Conservation (phyloP, 257 asterid species). For the Nicotiana noctiflora region DNA sequence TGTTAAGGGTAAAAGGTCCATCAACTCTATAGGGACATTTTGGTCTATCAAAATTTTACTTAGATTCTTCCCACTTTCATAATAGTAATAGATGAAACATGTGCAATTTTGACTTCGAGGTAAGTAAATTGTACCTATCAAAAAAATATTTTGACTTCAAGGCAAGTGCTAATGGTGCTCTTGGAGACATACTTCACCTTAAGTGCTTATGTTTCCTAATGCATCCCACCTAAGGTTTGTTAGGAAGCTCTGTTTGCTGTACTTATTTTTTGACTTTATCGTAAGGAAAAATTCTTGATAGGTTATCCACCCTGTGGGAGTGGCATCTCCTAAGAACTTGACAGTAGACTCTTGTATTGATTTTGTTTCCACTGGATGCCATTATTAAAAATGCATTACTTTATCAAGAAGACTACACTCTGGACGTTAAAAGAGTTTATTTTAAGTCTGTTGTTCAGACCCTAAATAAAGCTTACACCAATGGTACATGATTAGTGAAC, state of each 20-base stretch:
- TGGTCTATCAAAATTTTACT: no score
- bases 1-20: no score
- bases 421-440: neutral
- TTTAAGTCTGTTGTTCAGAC: neutral
- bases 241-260: neutral
- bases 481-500: neutral
- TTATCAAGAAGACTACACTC: neutral
- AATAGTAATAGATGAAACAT: neutral
- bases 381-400: neutral
- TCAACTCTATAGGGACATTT: no score
- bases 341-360: neutral
- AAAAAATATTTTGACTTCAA: neutral
- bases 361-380: neutral
- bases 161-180: neutral
- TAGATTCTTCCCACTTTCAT: no score
- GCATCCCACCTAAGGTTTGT: neutral
- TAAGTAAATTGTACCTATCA: no score
- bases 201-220: neutral
- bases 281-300: neutral
- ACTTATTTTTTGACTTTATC: neutral
- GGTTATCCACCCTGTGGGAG: neutral
- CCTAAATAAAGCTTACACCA: neutral
- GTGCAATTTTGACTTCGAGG: neutral
- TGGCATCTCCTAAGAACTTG: constrained; percentile 2
- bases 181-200: neutral